A percentile compares a stretch with the other conserved stretches of the same genome.
phyloP scores from a whole-genome alignment of 805 yeast species.

The Saccharomycopsis sp. region DNA sequence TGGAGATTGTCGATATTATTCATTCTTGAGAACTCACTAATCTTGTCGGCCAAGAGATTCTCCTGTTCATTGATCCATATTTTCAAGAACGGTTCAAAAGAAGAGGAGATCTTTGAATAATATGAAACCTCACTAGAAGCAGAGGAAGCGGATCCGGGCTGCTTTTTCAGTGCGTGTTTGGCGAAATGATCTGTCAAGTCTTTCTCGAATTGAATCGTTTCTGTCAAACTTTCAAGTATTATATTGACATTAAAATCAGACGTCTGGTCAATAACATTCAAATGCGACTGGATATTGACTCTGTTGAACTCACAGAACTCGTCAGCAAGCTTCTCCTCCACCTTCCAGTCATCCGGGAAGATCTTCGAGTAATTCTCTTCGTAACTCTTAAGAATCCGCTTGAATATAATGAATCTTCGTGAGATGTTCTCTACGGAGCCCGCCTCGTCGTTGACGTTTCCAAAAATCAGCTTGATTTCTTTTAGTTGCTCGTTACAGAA shows the following conservation, averaged over 20 bases:
- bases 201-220: slow-evolving; percentile 79
- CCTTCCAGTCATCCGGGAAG: slow-evolving; percentile 71
- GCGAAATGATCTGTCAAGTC: slow-evolving; percentile 55
- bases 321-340: slow-evolving; percentile 52
- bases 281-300: slow-evolving; percentile 53
- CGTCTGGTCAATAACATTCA: slow-evolving; percentile 34
- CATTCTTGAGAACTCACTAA: slow-evolving; percentile 52
- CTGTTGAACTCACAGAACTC: slow-evolving; percentile 64
- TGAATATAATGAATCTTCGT: slow-evolving; percentile 76
- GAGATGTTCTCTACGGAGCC: slow-evolving; percentile 85
- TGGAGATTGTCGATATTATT: slow-evolving; percentile 7
- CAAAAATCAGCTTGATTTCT: slow-evolving; percentile 71
- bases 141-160: slow-evolving; percentile 32
- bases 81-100: slow-evolving; percentile 79
- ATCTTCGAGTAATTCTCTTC: slow-evolving; percentile 43
- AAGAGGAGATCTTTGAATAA: slow-evolving; percentile 48
- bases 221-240: slow-evolving; percentile 62
- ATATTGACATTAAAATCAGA: slow-evolving; percentile 52
- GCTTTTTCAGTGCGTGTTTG: slow-evolving; percentile 17
- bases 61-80: slow-evolving; percentile 89
- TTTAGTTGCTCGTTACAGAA: slow-evolving; percentile 60
- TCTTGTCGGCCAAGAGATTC: slow-evolving; percentile 48
- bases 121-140: slow-evolving; percentile 33
- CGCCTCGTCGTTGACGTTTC: slow-evolving; percentile 75
- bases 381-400: slow-evolving; percentile 56